Evolutionary conservation across 768 basidiomycete genomes (phyloP), one percentile per base, ranked within the genome.

Genomic region (Serendipita indica): DNA sequence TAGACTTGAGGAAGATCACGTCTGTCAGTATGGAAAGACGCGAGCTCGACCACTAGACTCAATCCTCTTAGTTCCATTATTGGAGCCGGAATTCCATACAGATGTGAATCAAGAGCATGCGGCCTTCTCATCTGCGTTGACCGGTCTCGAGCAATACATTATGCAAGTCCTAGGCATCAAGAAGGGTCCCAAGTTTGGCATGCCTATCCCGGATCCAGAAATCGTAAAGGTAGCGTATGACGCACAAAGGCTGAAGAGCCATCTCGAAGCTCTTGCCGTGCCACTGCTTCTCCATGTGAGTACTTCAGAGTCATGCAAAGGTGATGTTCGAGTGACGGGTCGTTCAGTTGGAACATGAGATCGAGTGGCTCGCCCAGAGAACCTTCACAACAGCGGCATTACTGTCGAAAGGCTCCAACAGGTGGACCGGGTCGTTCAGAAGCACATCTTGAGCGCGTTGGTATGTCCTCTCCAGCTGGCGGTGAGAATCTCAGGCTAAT

Each of bases 81-180:
- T 54, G 10, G 49, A 54, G n/a, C 49, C 49, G 7, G 49, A 54
- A n/a, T 54, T 54, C 49, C 20, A 25, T 20, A 54, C 49, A 18
- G 30, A 54, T 12, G 49, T 54, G 12, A 18, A 22, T 28, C 20
- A 25, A 7, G 49, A 54, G 30, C 49, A 54, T 27, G 49, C 49
- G 4, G 30, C 49, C 16, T 54, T 54, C n/a, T 20, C 49, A 16
- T n/a, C n/a, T 10, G 49, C 16, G 20, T 30, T 54, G 12, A 3
- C 3, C 22, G 49, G 30, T 4, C 49, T 54, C 49, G 49, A 54
- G 20, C 7, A 54, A 10, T 54, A 54, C 22, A 16, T 30, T 22
- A 54, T 27, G 30, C 16, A 18, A 12, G 22, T 54, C 10, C 20
- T 54, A 28, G 49, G 22, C 30, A 28, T 54, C 4, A 10, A 16